A percentile compares a stretch with the other conserved stretches of the same genome.
Conservation (phyloP, 345 rosid genomes). For the Moricandia moricandioides region DNA sequence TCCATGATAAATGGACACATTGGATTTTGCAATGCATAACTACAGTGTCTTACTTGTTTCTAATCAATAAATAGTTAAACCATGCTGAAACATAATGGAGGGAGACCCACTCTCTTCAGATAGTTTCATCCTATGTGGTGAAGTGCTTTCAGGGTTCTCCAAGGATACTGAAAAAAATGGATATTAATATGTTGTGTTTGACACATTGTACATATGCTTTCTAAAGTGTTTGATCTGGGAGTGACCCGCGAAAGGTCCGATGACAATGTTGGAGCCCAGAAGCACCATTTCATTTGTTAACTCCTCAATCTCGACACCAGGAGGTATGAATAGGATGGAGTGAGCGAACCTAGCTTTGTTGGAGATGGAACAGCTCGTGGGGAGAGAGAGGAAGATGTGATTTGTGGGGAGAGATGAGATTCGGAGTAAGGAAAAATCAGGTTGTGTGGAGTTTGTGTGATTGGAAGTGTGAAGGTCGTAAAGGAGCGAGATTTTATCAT, state of each 20-base stretch:
- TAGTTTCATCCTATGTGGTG: no score
- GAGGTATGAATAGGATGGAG: conserved; percentile 61
- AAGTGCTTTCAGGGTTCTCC: no score
- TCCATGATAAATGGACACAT: no score
- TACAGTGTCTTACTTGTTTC: no score
- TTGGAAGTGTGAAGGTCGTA: conserved; percentile 7
- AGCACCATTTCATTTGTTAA: conserved; percentile 67
- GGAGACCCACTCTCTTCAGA: no score
- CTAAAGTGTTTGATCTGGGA: conserved; percentile 70
- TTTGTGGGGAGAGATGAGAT: neutral
- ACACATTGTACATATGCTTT: no score
- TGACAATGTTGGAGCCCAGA: conserved; percentile 82
- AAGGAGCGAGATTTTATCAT: conserved; percentile 25
- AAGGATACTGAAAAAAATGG: no score
- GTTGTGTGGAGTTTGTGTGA: conserved; percentile 12
- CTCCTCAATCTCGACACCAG: conserved; percentile 71
- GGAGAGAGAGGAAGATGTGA: conserved; percentile 37
- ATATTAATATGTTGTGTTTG: no score
- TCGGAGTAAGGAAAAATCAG: neutral
- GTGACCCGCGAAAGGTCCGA: conserved; percentile 82
- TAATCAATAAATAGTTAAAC: no score
- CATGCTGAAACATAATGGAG: no score
- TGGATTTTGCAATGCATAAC: no score
- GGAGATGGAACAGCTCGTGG: conserved; percentile 41
- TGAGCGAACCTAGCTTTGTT: conserved; percentile 41